phyloP scores from a whole-genome alignment of 116 monocot species.

The Iris pallida region DNA sequence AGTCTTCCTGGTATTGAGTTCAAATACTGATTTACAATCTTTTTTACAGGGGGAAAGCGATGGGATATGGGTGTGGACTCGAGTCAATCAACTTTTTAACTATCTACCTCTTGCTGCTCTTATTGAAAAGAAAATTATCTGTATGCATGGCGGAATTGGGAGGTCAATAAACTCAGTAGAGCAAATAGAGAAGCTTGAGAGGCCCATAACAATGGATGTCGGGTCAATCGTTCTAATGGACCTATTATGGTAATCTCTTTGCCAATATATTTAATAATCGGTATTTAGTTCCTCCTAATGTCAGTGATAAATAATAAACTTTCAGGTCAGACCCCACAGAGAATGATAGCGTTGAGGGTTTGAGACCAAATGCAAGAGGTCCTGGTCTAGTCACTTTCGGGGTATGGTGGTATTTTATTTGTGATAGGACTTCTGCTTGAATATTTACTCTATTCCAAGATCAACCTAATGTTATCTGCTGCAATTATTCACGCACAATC shows the following conservation, averaged over 20 bases:
- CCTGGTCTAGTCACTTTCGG: conserved; percentile 96
- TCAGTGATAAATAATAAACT: conserved; percentile 2
- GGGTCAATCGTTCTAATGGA: conserved; percentile 91
- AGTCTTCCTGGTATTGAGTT: background rate
- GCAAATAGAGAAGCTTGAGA: conserved; percentile 89
- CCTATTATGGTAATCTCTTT: conserved; percentile 60
- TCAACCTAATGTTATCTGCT: background rate
- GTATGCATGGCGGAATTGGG: conserved; percentile 99
- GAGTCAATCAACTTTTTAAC: conserved; percentile 89
- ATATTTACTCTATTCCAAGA: background rate
- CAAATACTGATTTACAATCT: background rate
- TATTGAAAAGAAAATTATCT: conserved; percentile 95
- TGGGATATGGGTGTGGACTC: conserved; percentile 96
- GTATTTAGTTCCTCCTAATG: background rate
- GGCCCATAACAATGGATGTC: conserved; percentile 96
- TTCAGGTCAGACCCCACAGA: conserved; percentile 98
- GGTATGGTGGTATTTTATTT: conserved; percentile 27
- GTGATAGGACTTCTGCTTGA: background rate
- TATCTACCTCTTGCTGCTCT: conserved; percentile 82
- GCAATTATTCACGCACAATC: background rate
- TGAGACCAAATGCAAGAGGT: conserved; percentile 95
- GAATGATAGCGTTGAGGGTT: conserved; percentile 88
- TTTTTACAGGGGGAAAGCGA: conserved; percentile 80
- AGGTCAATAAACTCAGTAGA: conserved; percentile 84
- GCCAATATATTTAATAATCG: background rate